Base-by-base conservation (phyloP, 2,329 filamentous ascomycete genomes). In the Aspergillus quadrilineatus region DNA sequence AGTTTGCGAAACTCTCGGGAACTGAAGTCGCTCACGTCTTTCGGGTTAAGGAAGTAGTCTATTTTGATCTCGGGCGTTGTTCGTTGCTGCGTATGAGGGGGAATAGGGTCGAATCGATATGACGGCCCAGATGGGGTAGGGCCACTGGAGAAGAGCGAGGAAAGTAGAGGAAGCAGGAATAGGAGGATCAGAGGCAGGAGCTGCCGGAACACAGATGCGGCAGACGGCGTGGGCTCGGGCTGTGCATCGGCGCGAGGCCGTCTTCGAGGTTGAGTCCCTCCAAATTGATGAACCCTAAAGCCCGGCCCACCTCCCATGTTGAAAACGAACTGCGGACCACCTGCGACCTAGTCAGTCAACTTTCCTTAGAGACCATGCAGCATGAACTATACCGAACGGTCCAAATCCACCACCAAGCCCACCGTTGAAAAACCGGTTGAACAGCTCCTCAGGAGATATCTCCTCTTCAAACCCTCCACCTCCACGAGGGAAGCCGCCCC, bases 371-470 rank as follows among this genome's bases (percentile, higher is more conserved):
- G 41, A 63, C 48, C 39, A 37, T 47, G 10, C 4, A 71, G 73
- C 50, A 41, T 30, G 10, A 26, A 12, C 22, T 73, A 76, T 84
- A 77, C 89, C 88, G 69, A 90, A 87, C 14, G 84, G 82, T 52
- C 86, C 86, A 57, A 88, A 86, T 47, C 84, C 83, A 66, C 82
- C 79, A 39, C 75, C 75, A 63, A 74, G 70, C 7, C 82, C 87
- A 42, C 89, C 92, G 47, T 90, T 90, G 79, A 99, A 99, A 82
- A 99, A 99, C 61, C 93, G 86, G 71, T 93, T 88, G 78, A 99
- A 99, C 80, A 99, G 85, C 75, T 99, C 94, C 75, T 99, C 94
- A 0, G 94, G 92, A 53, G 89, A 96, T 66, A 99, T 90, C 72
- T 97, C 93, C 59, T 94, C 92, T 54, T 94, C 90, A 75, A 89